Percentiles rank a stretch among this genome's conserved stretches.
Conservation (phyloP, 1,284 basidiomycete species). For the Trichosporon sp. region DNA sequence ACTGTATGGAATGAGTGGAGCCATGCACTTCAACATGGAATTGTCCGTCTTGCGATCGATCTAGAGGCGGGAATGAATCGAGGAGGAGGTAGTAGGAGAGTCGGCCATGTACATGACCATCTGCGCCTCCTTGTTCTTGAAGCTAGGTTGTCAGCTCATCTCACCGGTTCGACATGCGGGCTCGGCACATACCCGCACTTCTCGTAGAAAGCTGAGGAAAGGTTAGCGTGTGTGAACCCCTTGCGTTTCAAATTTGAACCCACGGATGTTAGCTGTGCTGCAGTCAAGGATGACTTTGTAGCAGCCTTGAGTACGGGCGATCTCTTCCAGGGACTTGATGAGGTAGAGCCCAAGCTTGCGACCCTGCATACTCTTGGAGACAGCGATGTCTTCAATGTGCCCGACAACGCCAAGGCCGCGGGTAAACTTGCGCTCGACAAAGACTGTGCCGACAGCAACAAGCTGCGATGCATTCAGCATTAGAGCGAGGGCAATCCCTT, state of each 20-base stretch:
- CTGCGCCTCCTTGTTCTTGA: constrained; percentile 80
- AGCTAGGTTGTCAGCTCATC: constrained; percentile 48
- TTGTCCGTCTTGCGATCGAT: background rate
- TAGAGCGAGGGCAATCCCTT: background rate
- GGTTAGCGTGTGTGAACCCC: constrained; percentile 17
- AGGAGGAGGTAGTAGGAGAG: constrained; percentile 24
- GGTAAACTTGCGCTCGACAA: constrained; percentile 93
- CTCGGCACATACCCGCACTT: constrained; percentile 71
- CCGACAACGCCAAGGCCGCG: constrained; percentile 78
- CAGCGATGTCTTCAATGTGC: constrained; percentile 97
- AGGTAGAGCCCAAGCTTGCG: constrained; percentile 79
- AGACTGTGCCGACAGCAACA: constrained; percentile 79
- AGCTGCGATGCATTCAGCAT: constrained; percentile 57
- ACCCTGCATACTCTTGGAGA: constrained; percentile 83
- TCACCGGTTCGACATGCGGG: no score
- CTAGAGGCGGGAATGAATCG: constrained; percentile 19
- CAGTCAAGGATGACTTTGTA: constrained; percentile 99
- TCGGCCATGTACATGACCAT: constrained; percentile 65
- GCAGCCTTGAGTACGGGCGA: constrained; percentile 74
- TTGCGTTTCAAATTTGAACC: constrained; percentile 46
- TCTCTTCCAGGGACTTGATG: constrained; percentile 78
- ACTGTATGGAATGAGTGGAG: background rate
- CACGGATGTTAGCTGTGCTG: constrained; percentile 85
- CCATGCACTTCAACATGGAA: constrained; percentile 5
- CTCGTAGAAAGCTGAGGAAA: constrained; percentile 80